phyloP scores from a whole-genome alignment of 2,329 filamentous ascomycete genomes.

The Fusarium citri region DNA sequence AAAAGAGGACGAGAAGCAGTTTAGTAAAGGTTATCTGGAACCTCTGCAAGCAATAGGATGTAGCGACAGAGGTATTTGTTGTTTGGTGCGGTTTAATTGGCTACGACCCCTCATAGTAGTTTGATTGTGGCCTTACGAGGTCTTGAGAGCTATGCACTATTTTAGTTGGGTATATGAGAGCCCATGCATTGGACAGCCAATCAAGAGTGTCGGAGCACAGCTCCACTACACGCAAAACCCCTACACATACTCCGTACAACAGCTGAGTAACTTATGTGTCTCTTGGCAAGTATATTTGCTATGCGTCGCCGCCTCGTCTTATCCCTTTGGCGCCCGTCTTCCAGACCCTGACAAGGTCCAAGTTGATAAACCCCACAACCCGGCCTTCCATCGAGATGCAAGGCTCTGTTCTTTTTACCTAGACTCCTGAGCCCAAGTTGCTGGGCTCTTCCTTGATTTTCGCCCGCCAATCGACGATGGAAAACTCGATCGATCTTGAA shows the following conservation, averaged over 20 bases:
- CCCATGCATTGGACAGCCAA: background rate
- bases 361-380: too few relatives aligned
- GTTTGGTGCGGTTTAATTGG: background rate
- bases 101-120: background rate
- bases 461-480: too few relatives aligned
- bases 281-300: background rate
- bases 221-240: background rate
- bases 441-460: too few relatives aligned
- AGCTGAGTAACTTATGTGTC: background rate
- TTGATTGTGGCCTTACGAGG: background rate
- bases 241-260: background rate
- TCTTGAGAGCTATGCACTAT: background rate
- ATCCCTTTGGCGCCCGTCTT: too few relatives aligned
- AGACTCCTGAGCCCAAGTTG: too few relatives aligned
- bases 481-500: too few relatives aligned
- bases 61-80: background rate
- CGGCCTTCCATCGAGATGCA: too few relatives aligned
- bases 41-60: background rate
- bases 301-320: too few relatives aligned
- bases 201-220: background rate
- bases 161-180: background rate
- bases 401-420: too few relatives aligned
- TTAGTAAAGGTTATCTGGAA: constrained; percentile 45
- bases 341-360: too few relatives aligned
- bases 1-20: constrained; percentile 45